Evolutionary conservation across 768 basidiomycete genomes (phyloP), one percentile per base, ranked within the genome.

Genomic region (Psilocybe sp.): DNA sequence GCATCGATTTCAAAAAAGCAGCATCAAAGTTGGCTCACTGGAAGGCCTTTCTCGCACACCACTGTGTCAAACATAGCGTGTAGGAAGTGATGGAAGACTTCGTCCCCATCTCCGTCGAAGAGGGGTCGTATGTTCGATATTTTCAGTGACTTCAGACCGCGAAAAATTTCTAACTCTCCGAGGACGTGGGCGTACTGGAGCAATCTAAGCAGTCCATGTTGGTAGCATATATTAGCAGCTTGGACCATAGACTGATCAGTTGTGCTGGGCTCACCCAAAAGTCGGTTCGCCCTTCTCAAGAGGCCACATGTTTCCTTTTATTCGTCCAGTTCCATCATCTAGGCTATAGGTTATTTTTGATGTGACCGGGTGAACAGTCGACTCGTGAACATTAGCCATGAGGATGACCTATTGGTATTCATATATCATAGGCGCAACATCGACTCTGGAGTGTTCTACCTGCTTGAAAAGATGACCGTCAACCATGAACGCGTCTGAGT

Each of bases 51-150:
- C 60, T 87, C 79, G 52, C 83, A 68, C 44, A 73, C 75, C 50
- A 91, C 64, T 44, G 79, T 81, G 14, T 87, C 81, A 15, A 77
- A 75, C 55, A 94, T 82, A 11, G 78, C 76, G 57, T 97, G 89
- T 42, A 90, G 62, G 31, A 84, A 66, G 64, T 98, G 94, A 64
- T 85, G 92, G 63, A 82, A 85, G 16, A 89, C 67, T 68, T 98
- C 94, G 60, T 88, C 79, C 6, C 74, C 94, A 60, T 88, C 79
- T 6, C 74, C 69, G 56, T 93, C 87, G 18, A 70, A 77, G 40
- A 87, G 68, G 2, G 76, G 74, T 20, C 87, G 82, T 54, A 98
- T 81, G 54, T 85, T 77, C n/a, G 33, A 40, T 15, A 64, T 54
- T 42, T 58, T 61, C 36, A 73, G 44, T 31, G 34, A 43, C 15